A percentile compares a stretch with the other conserved stretches of the same genome.
Evolutionary conservation across 2,329 filamentous ascomycete genomes (phyloP).

Genomic region (Diaporthe helianthi): DNA sequence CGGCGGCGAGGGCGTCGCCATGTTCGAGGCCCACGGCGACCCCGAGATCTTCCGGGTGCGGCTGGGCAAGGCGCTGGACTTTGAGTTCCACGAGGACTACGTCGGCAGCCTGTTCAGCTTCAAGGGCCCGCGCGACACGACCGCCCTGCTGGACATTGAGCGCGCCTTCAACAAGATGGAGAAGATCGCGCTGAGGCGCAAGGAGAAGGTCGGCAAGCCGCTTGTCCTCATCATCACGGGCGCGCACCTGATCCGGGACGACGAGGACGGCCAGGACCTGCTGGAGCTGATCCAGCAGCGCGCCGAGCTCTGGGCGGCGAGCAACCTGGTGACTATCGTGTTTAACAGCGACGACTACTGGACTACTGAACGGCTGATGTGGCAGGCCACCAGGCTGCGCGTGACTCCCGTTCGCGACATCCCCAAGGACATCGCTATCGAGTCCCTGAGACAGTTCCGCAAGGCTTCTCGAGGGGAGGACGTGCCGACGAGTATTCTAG

Average conservation of each 20-base stretch:
- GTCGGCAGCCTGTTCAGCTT: slow-evolving; percentile 97
- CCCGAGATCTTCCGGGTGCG: slow-evolving; percentile 93
- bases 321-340: slow-evolving; percentile 87
- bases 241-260: slow-evolving; percentile 91
- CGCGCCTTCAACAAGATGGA: slow-evolving; percentile 97
- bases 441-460: slow-evolving; percentile 81
- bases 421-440: slow-evolving; percentile 77
- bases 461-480: slow-evolving; percentile 75
- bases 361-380: slow-evolving; percentile 95
- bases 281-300: slow-evolving; percentile 95
- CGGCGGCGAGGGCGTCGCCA: slow-evolving; percentile 85
- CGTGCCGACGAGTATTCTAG: slow-evolving; percentile 62
- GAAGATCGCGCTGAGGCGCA: slow-evolving; percentile 83
- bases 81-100: slow-evolving; percentile 97
- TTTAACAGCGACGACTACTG: slow-evolving; percentile 99
- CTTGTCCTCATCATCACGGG: slow-evolving; percentile 95
- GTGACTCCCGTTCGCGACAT: slow-evolving; percentile 87
- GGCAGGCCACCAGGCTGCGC: slow-evolving; percentile 92
- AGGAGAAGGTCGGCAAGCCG: slow-evolving; percentile 68
- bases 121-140: slow-evolving; percentile 83
- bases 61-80: slow-evolving; percentile 92
- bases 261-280: slow-evolving; percentile 90
- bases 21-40: slow-evolving; percentile 96
- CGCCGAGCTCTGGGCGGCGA: slow-evolving; percentile 94
- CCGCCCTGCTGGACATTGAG: slow-evolving; percentile 92